Conservation (phyloP, 768 basidiomycete genomes). For the Auricularia auricula-judae region DNA sequence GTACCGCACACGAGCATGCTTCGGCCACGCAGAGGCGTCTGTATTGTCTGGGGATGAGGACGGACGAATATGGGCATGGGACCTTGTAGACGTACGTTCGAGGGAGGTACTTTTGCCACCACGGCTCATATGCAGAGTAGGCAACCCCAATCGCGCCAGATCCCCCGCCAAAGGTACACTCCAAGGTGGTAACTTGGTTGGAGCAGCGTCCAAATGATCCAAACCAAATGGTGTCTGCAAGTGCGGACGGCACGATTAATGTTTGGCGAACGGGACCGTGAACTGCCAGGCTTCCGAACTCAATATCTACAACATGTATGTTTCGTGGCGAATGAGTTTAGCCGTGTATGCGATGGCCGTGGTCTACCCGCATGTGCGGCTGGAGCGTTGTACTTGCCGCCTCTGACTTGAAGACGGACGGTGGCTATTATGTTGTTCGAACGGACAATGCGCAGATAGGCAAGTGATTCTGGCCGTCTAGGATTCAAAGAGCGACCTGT, state of each 20-base stretch:
- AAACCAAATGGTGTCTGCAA: slow-evolving; percentile 79
- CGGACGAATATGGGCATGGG: slow-evolving; percentile 87
- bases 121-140: slow-evolving; percentile 26
- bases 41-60: slow-evolving; percentile 86
- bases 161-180: slow-evolving; percentile 68
- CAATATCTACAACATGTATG: too few species aligned
- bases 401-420: too few species aligned
- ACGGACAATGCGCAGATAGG: too few species aligned
- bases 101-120: background rate
- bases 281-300: background rate
- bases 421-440: too few species aligned
- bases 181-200: slow-evolving; percentile 79
- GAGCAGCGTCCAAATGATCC: slow-evolving; percentile 78
- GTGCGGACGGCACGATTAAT: slow-evolving; percentile 85
- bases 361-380: too few species aligned
- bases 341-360: too few species aligned
- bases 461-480: too few species aligned
- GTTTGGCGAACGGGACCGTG: slow-evolving; percentile 43
- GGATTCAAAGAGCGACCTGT: too few species aligned
- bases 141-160: slow-evolving; percentile 58
- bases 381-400: too few species aligned
- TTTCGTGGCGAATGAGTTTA: too few species aligned
- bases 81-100: slow-evolving; percentile 69
- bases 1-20: slow-evolving; percentile 73
- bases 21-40: slow-evolving; percentile 71